Conservation (phyloP, 306 rosid species). For the Benincasa hispida region DNA sequence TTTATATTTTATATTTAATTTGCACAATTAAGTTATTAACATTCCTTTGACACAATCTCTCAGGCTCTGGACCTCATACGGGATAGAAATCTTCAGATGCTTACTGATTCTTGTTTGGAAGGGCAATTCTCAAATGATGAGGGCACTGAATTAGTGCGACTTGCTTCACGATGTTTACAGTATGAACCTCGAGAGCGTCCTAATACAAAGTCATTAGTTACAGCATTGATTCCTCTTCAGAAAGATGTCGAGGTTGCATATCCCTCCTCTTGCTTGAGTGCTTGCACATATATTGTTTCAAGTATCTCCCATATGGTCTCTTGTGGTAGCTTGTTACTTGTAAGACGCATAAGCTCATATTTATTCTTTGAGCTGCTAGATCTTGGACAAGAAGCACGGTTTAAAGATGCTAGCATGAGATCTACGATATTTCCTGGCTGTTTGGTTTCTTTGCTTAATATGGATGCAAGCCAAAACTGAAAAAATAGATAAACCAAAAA, state of each 20-base stretch:
- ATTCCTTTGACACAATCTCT: slow-evolving; percentile 13
- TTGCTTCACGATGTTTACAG: slow-evolving; percentile 85
- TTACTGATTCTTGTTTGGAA: slow-evolving; percentile 91
- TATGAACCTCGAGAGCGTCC: slow-evolving; percentile 96
- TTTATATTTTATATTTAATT: too few relatives aligned
- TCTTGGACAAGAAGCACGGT: neutral
- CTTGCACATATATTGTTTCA: neutral
- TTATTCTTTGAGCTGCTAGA: neutral
- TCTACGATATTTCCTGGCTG: neutral
- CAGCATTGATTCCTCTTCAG: slow-evolving; percentile 81
- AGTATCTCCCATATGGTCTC: neutral
- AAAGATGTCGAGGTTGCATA: slow-evolving; percentile 71
- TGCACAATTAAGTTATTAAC: slow-evolving; percentile 18
- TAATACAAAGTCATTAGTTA: slow-evolving; percentile 67
- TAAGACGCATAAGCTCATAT: neutral
- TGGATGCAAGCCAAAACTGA: neutral
- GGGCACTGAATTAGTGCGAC: slow-evolving; percentile 83
- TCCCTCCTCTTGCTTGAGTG: neutral
- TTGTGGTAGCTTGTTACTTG: neutral
- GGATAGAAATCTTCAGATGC: slow-evolving; percentile 74
- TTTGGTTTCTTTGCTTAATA: neutral
- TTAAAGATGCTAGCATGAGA: neutral
- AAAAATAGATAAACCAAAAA: neutral
- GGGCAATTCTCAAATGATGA: slow-evolving; percentile 85
- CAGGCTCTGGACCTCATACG: slow-evolving; percentile 95